Evolutionary conservation across 768 basidiomycete species (phyloP).

Genomic region (Rossbeevera mucosa): DNA sequence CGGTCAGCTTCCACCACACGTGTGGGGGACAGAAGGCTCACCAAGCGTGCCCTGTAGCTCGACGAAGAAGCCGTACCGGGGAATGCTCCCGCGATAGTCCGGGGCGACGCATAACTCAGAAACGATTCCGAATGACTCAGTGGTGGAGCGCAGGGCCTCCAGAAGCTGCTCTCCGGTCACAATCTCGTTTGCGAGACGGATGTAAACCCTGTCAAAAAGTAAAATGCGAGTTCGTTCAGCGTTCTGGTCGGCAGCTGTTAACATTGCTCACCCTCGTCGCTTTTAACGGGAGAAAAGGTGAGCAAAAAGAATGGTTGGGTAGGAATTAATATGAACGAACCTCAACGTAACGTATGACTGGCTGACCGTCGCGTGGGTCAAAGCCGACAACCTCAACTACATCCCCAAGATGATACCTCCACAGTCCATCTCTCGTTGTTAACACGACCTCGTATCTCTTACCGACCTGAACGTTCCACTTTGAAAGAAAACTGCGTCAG

Average conservation of each 20-base stretch:
- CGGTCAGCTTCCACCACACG: background rate
- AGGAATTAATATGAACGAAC: conserved; percentile 3
- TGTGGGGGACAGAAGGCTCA: background rate
- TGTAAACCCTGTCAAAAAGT: conserved; percentile 4
- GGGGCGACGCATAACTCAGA: conserved; percentile 21
- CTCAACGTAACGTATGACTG: conserved; percentile 22
- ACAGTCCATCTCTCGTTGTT: conserved; percentile 25
- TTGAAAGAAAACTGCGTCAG: background rate
- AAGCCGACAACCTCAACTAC: conserved; percentile 20
- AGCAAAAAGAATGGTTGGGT: background rate
- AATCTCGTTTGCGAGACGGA: conserved; percentile 22
- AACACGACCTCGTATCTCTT: conserved; percentile 19
- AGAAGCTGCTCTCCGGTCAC: conserved; percentile 20
- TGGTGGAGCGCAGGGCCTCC: conserved; percentile 11
- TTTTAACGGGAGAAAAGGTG: background rate
- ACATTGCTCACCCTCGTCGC: conserved; percentile 20
- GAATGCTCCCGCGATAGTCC: conserved; percentile 14
- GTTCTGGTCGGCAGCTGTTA: background rate
- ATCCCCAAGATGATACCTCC: conserved; percentile 22
- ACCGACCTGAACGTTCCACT: conserved; percentile 21
- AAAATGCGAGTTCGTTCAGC: background rate
- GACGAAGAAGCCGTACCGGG: conserved; percentile 20
- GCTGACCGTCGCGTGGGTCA: conserved; percentile 20
- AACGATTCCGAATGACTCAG: conserved; percentile 15
- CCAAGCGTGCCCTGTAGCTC: conserved; percentile 11